Percentiles rank a stretch among this genome's conserved stretches.
Conservation (phyloP, 1,284 basidiomycete species). For the Xerocomus amazonicus region DNA sequence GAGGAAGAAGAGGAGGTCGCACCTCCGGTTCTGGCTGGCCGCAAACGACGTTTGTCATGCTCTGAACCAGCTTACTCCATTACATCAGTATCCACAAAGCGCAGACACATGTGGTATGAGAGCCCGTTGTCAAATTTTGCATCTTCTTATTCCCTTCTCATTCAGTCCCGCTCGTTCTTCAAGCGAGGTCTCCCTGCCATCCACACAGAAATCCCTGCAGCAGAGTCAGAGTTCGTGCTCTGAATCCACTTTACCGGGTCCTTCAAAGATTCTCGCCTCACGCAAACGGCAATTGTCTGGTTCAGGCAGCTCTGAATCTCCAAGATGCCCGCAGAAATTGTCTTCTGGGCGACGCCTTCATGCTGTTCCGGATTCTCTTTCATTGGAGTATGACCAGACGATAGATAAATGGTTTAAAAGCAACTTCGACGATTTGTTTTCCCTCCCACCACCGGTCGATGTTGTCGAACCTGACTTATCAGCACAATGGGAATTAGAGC, state of each 20-base stretch:
- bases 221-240: background rate
- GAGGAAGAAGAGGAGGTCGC: conserved; percentile 4
- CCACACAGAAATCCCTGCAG: background rate
- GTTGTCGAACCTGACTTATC: conserved; percentile 12
- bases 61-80: background rate
- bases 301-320: conserved; percentile 3
- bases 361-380: conserved; percentile 30
- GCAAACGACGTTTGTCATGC: conserved; percentile 14
- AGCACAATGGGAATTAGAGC: conserved; percentile 18
- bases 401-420: conserved; percentile 26
- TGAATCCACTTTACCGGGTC: background rate
- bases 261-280: background rate
- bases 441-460: conserved; percentile 18
- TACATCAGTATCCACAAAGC: background rate
- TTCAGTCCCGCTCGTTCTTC: background rate
- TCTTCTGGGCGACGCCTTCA: conserved; percentile 25
- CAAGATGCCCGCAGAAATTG: conserved; percentile 27
- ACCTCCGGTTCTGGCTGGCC: conserved; percentile 12
- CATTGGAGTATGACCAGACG: conserved; percentile 11
- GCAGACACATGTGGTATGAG: conserved; percentile 8
- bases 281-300: conserved; percentile 37
- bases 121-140: background rate
- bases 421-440: conserved; percentile 22
- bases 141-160: background rate
- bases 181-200: background rate